Base-by-base conservation (phyloP, 2,329 filamentous ascomycete genomes). In the Aureobasidium sp. region DNA sequence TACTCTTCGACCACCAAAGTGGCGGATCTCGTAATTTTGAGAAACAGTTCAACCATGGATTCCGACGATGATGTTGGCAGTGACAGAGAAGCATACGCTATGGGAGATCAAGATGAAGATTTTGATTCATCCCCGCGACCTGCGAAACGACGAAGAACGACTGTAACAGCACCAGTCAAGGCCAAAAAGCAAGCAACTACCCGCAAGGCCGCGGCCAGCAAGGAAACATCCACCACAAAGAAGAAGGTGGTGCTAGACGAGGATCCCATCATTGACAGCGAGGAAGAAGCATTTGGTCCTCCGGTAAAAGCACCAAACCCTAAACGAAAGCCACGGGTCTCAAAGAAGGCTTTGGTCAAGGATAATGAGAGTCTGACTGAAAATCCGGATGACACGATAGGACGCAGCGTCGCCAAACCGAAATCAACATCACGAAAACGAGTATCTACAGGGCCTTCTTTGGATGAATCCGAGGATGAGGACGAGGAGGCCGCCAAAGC, bases 111-210 rank as follows among this genome's bases (percentile, higher is more conserved):
- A 11, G 53, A 55, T 16, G 61, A 57, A 44, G 56, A 52, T 3
- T 68, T 68, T 47, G 62, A 62, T 22, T 45, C 60, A 22, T 68
- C 66, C 25, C 60, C 63, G n/a, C 56, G 66, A 35, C 64, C 64
- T 5, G 56, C 61, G 17, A 68, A 69, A 59, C 56, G 60, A 47
- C 59, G 60, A n/a, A 54, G 37, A 40, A 50, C 37, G 3, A 37
- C 45, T 19, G 47, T 39, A 32, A 27, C 58, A 11, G 57, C 56
- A 22, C 57, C 54, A 19, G 56, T 61, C 25, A 59, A 62, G 35
- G 57, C 59, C 35, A 57, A 55, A 21, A 57, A 57, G 6, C 57
- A 55, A 32, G 49, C 58, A 11, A 16, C 30, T 3, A 39, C 48
- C 17, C 37, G 35, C 17, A 54, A 53, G 19, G 16, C 27, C 17